Evolutionary conservation across 352 stramenopile genomes (phyloP).

Genomic region (Pythium aquatile): DNA sequence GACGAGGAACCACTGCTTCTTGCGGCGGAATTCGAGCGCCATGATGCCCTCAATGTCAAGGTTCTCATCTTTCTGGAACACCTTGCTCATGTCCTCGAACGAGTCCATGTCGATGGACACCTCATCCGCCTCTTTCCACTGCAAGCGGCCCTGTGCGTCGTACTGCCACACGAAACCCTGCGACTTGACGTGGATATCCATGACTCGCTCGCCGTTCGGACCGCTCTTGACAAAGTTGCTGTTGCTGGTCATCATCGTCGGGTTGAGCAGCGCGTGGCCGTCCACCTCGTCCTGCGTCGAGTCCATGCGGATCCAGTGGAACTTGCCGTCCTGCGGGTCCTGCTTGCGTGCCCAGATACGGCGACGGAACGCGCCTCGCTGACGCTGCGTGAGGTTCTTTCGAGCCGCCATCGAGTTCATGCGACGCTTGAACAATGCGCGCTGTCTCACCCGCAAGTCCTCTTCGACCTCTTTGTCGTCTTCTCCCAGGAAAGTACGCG

Average conservation of each 20-base stretch:
- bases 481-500: slow-evolving; percentile 44
- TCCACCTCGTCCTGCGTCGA: slow-evolving; percentile 41
- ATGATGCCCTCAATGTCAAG: slow-evolving; percentile 79
- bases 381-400: slow-evolving; percentile 64
- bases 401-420: slow-evolving; percentile 62
- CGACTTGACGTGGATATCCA: slow-evolving; percentile 59
- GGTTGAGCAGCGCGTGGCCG: slow-evolving; percentile 20
- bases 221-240: slow-evolving; percentile 28
- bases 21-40: slow-evolving; percentile 70
- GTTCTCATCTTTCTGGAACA: slow-evolving; percentile 36
- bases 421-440: slow-evolving; percentile 63
- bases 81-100: slow-evolving; percentile 40
- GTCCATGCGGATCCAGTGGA: slow-evolving; percentile 72
- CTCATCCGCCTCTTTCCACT: slow-evolving; percentile 60
- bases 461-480: slow-evolving; percentile 37
- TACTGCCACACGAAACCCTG: slow-evolving; percentile 75
- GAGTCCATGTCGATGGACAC: slow-evolving; percentile 75
- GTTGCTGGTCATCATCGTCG: slow-evolving; percentile 12
- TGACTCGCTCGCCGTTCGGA: slow-evolving; percentile 50
- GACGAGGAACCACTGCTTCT: slow-evolving; percentile 85
- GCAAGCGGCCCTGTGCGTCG: slow-evolving; percentile 45
- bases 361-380: slow-evolving; percentile 63
- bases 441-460: slow-evolving; percentile 41
- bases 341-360: slow-evolving; percentile 65
- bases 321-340: slow-evolving; percentile 52